phyloP scores from a whole-genome alignment of 352 stramenopile genomes.

The Phytophthora ohioensis region DNA sequence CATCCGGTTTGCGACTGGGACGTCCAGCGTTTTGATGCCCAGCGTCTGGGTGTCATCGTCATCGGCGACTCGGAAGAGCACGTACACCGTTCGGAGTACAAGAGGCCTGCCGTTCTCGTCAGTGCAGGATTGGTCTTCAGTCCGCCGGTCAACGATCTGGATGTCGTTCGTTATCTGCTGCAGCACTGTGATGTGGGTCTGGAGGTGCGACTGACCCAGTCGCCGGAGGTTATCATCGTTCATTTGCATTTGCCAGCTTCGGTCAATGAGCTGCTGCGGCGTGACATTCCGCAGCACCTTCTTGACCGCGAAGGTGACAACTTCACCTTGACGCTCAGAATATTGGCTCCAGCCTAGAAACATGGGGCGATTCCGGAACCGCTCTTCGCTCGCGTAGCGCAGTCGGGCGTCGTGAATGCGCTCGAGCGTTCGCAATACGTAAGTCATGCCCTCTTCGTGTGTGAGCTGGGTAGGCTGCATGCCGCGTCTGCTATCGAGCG shows the following conservation, averaged over 20 bases:
- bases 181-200: constrained; percentile 31
- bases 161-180: constrained; percentile 42
- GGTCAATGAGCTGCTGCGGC: constrained; percentile 25
- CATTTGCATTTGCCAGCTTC: constrained; percentile 37
- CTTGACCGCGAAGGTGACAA: constrained; percentile 46
- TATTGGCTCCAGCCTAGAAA: constrained; percentile 62
- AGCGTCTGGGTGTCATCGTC: constrained; percentile 21
- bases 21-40: constrained; percentile 46
- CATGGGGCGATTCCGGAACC: constrained; percentile 29
- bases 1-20: constrained; percentile 21
- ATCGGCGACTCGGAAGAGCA: constrained; percentile 32
- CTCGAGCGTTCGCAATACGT: constrained; percentile 21
- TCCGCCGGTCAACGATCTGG: constrained; percentile 41
- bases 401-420: constrained; percentile 33
- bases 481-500: background rate
- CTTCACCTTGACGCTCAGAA: constrained; percentile 23
- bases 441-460: constrained; percentile 29
- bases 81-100: constrained; percentile 42
- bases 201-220: constrained; percentile 32
- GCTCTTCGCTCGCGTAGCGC: constrained; percentile 27
- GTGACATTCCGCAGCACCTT: constrained; percentile 34
- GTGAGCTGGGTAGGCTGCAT: constrained; percentile 30
- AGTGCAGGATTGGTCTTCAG: constrained; percentile 16
- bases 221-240: constrained; percentile 27
- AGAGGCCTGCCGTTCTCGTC: background rate